Conservation (phyloP, 2,329 filamentous ascomycete species). For the Exophiala sideris region DNA sequence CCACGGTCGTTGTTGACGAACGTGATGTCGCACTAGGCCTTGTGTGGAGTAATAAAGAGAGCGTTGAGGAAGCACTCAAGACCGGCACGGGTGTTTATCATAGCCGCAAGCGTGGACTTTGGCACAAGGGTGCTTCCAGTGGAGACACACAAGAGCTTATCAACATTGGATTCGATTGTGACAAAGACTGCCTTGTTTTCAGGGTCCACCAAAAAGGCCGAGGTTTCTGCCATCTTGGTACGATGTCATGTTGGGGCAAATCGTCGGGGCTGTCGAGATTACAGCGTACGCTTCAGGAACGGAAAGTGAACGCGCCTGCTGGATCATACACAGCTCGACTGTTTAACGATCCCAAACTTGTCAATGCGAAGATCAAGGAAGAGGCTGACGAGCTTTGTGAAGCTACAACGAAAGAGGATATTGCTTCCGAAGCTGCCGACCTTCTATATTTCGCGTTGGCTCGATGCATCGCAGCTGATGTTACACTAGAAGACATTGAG, state of each 20-base stretch:
- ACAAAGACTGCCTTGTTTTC: slow-evolving; percentile 88
- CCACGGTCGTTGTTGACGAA: slow-evolving; percentile 90
- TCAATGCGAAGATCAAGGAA: slow-evolving; percentile 96
- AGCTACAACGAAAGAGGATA: slow-evolving; percentile 74
- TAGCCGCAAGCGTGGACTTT: slow-evolving; percentile 89
- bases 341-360: slow-evolving; percentile 85
- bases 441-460: slow-evolving; percentile 93
- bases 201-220: slow-evolving; percentile 83
- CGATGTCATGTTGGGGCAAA: slow-evolving; percentile 87
- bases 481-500: slow-evolving; percentile 84
- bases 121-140: slow-evolving; percentile 94
- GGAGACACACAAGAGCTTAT: slow-evolving; percentile 90
- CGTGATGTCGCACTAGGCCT: slow-evolving; percentile 78
- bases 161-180: slow-evolving; percentile 82
- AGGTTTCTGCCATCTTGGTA: slow-evolving; percentile 90
- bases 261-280: slow-evolving; percentile 77
- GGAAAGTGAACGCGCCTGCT: slow-evolving; percentile 76
- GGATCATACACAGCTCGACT: slow-evolving; percentile 92
- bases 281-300: slow-evolving; percentile 78
- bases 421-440: slow-evolving; percentile 93
- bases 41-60: slow-evolving; percentile 92
- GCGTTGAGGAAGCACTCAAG: slow-evolving; percentile 77
- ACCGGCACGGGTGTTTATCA: slow-evolving; percentile 88
- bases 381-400: slow-evolving; percentile 94
- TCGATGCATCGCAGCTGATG: slow-evolving; percentile 80